phyloP scores from a whole-genome alignment of 345 rosid genomes.

The Balakata baccata region DNA sequence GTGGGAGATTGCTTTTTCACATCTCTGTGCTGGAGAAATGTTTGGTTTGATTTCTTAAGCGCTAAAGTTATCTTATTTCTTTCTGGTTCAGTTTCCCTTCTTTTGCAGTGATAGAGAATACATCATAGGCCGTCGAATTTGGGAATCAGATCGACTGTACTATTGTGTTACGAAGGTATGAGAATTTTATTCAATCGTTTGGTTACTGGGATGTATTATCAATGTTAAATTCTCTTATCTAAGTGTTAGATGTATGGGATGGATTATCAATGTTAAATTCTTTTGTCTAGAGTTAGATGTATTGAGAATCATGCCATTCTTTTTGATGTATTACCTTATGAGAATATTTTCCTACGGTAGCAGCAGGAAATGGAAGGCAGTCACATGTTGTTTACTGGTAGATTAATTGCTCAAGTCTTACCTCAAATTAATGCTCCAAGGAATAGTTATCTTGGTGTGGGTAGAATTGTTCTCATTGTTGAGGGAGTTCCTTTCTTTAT shows the following conservation, averaged over 20 bases:
- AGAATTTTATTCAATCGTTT: not conserved
- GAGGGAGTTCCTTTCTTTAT: too few species aligned
- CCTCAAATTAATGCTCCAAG: not conserved
- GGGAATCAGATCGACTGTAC: slow-evolving; percentile 74
- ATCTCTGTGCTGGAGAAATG: slow-evolving; percentile 8
- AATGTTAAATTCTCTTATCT: too few species aligned
- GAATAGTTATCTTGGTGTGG: not conserved
- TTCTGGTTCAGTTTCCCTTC: slow-evolving; percentile 79
- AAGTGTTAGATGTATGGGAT: not conserved
- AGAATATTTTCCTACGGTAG: not conserved
- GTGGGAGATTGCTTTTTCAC: slow-evolving; percentile 30
- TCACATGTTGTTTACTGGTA: not conserved
- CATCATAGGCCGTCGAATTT: slow-evolving; percentile 87
- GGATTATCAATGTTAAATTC: not conserved
- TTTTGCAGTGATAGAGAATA: slow-evolving; percentile 96
- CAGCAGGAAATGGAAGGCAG: not conserved
- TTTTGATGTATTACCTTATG: not conserved
- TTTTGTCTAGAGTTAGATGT: not conserved
- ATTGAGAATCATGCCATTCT: not conserved
- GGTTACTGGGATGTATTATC: not conserved
- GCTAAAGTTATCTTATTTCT: not conserved
- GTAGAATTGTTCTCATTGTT: not conserved
- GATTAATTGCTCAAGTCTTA: not conserved
- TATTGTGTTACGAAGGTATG: slow-evolving; percentile 92
- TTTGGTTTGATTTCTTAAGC: slow-evolving; percentile 4